Evolutionary conservation across 2,329 filamentous ascomycete species (phyloP).

Genomic region (Penicillium sp.): DNA sequence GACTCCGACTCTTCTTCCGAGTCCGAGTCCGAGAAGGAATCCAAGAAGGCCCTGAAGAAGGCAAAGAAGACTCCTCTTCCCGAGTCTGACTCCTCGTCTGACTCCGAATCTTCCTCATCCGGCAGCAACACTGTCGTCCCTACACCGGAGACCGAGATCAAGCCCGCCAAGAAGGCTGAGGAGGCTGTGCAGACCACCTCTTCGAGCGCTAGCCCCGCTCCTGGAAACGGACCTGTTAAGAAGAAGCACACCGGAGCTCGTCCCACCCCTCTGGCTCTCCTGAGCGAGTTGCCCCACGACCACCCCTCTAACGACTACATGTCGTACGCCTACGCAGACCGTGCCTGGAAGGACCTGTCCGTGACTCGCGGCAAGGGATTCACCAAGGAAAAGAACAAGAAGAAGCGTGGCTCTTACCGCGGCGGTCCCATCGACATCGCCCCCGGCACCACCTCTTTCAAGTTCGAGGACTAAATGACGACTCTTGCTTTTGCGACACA

Average conservation of each 20-base stretch:
- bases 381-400: constrained; percentile 99
- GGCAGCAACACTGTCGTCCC: constrained; percentile 34
- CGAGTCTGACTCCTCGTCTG: constrained; percentile 31
- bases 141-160: constrained; percentile 23
- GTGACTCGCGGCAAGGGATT: constrained; percentile 95
- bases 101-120: constrained; percentile 26
- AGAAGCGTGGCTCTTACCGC: constrained; percentile 85
- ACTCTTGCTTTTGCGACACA: background rate
- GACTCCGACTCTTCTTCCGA: constrained; percentile 17
- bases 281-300: constrained; percentile 65
- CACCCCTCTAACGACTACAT: constrained; percentile 79
- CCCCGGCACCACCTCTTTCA: constrained; percentile 74
- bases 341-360: constrained; percentile 82
- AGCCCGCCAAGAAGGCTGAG: constrained; percentile 23
- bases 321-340: constrained; percentile 81
- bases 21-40: constrained; percentile 27
- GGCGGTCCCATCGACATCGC: constrained; percentile 83
- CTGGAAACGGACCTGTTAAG: constrained; percentile 28
- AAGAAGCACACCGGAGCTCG: constrained; percentile 51
- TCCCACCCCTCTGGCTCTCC: constrained; percentile 74
- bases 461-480: constrained; percentile 76
- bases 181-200: constrained; percentile 41
- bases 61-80: constrained; percentile 39
- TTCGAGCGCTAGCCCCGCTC: constrained; percentile 50
- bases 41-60: constrained; percentile 31